Conservation (phyloP, 805 yeast genomes). For the Kodamaea nitidulidarum region DNA sequence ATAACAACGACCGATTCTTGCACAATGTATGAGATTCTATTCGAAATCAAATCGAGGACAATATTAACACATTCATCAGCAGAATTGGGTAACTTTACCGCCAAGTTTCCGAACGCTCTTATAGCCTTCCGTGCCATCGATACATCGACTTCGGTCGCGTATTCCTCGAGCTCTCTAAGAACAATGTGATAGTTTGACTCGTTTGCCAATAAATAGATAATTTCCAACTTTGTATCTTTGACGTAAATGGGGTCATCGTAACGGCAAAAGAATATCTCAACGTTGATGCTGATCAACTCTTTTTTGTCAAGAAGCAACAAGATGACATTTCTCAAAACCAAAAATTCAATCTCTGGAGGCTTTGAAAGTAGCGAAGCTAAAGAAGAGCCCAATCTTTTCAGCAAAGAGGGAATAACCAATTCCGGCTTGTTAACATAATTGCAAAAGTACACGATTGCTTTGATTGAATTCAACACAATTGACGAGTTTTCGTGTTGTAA, state of each 20-base stretch:
- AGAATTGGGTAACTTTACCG: constrained; percentile 65
- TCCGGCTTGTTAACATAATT: constrained; percentile 64
- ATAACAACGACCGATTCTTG: constrained; percentile 78
- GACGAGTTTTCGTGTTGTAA: constrained; percentile 78
- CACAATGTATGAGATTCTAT: constrained; percentile 66
- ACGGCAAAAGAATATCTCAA: constrained; percentile 76
- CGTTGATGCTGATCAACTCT: constrained; percentile 57
- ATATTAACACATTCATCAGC: constrained; percentile 63
- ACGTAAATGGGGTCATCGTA: constrained; percentile 84
- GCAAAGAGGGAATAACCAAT: constrained; percentile 50
- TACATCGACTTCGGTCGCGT: constrained; percentile 82
- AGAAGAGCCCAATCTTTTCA: constrained; percentile 62
- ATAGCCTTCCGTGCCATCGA: constrained; percentile 86
- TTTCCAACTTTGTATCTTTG: constrained; percentile 85
- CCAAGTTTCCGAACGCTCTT: constrained; percentile 84
- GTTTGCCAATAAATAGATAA: constrained; percentile 74
- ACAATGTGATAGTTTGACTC: constrained; percentile 57
- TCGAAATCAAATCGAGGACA: constrained; percentile 54
- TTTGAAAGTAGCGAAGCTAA: constrained; percentile 65
- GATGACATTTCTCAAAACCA: constrained; percentile 76
- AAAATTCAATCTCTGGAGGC: constrained; percentile 79
- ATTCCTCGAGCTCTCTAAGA: constrained; percentile 73
- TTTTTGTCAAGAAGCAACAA: constrained; percentile 65
- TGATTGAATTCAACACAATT: constrained; percentile 73
- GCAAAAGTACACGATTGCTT: constrained; percentile 64